phyloP scores from a whole-genome alignment of 371 early-diverging fungal genomes.

The Apophysomyces sp. region DNA sequence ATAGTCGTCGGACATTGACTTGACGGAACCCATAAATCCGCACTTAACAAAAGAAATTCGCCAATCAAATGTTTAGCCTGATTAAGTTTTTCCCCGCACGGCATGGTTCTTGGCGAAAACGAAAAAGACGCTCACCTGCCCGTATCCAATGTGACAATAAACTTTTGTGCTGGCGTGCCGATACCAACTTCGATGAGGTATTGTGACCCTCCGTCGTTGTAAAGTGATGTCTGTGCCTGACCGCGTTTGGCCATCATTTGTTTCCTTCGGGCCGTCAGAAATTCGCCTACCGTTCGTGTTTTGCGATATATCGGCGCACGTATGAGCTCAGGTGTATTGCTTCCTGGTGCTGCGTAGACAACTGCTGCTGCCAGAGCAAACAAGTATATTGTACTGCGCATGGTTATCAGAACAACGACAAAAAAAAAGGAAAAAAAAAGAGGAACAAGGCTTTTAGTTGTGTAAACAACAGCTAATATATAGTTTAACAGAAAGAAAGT shows the following conservation, averaged over 20 bases:
- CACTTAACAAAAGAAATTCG: conserved; percentile 18
- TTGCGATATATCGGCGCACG: conserved; percentile 4
- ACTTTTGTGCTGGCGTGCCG: conserved; percentile 41
- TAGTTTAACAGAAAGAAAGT: neutral
- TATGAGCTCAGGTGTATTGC: neutral
- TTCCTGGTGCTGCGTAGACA: neutral
- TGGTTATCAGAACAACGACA: neutral
- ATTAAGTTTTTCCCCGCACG: neutral
- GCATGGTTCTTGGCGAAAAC: neutral
- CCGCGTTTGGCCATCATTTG: conserved; percentile 9
- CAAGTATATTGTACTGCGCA: neutral
- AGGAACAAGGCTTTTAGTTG: neutral
- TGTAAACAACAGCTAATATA: neutral
- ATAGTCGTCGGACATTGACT: conserved; percentile 27
- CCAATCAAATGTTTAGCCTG: neutral
- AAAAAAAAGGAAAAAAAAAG: neutral
- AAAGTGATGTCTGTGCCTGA: conserved; percentile 19
- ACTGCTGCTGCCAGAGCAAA: neutral
- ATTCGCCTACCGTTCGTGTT: neutral
- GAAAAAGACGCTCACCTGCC: conserved; percentile 39
- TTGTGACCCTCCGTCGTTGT: conserved; percentile 37
- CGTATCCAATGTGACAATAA: conserved; percentile 44
- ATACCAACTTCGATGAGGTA: conserved; percentile 35
- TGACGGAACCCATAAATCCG: conserved; percentile 49
- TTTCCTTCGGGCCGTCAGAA: conserved; percentile 4